Evolutionary conservation across 768 basidiomycete genomes (phyloP).

Genomic region (Strobilomyces echinocephalus): DNA sequence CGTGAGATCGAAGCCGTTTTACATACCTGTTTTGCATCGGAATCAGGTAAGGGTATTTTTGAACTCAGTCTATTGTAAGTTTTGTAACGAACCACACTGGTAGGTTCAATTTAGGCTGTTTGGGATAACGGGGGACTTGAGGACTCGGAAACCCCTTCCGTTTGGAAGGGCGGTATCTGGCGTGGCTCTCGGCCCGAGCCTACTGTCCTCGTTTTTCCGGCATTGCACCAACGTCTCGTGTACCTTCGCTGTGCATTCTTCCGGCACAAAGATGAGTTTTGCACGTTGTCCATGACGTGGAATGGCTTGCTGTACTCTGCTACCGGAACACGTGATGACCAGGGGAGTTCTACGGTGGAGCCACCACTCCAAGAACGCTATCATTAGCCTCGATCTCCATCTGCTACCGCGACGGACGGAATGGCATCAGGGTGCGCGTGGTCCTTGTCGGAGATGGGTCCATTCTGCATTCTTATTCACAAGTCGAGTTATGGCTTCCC

Average conservation of each 20-base stretch:
- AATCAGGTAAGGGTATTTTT: slow-evolving; percentile 14
- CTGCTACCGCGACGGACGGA: neutral
- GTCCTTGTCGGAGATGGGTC: neutral
- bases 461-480: neutral
- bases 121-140: slow-evolving; percentile 18
- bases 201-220: slow-evolving; percentile 27
- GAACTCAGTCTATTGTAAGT: slow-evolving; percentile 19
- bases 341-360: neutral
- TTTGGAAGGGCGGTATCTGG: slow-evolving; percentile 3
- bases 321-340: neutral
- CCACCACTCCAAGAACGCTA: neutral
- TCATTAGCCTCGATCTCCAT: neutral
- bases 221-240: slow-evolving; percentile 6
- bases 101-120: slow-evolving; percentile 26
- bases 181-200: slow-evolving; percentile 14
- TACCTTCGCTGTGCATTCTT: slow-evolving; percentile 9
- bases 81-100: neutral
- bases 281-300: slow-evolving; percentile 9
- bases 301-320: slow-evolving; percentile 6
- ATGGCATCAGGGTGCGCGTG: neutral
- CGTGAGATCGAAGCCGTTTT: slow-evolving; percentile 27
- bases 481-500: too few relatives aligned
- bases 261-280: neutral
- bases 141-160: slow-evolving; percentile 13
- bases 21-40: slow-evolving; percentile 17